These are phyloP conservation scores for Neopestalotiopsis sp. DNA, from an alignment of 2,329 filamentous ascomycete genomes.

Conservation along the genomic window DNA sequence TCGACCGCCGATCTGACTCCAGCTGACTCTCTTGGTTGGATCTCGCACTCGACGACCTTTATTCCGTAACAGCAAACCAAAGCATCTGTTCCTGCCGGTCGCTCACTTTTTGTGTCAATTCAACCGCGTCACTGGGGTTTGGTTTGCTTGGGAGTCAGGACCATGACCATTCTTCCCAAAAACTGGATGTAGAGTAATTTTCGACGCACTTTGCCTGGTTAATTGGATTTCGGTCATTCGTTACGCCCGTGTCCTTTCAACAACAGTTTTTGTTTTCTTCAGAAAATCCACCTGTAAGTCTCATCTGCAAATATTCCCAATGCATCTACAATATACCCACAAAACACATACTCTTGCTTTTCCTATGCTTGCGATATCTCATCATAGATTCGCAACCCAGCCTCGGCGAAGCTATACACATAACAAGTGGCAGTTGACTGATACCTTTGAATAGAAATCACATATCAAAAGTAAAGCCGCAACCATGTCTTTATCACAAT, in stretches of 20 bases:
- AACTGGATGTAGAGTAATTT: background rate
- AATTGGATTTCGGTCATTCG: background rate
- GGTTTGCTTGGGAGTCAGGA: background rate
- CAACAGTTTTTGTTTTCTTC: background rate
- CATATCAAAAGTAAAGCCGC: background rate
- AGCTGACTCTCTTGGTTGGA: background rate
- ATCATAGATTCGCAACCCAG: background rate
- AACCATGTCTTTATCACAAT: constrained; percentile 30
- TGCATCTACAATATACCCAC: too few relatives aligned
- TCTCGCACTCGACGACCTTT: background rate
- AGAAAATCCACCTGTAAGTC: background rate
- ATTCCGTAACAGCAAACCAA: background rate
- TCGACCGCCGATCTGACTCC: background rate
- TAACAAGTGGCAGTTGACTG: background rate
- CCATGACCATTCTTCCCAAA: constrained; percentile 1
- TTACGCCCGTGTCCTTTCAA: background rate
- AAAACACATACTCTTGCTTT: background rate
- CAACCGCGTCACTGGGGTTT: background rate
- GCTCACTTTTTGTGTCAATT: background rate
- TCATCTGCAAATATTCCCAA: background rate
- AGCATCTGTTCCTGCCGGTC: background rate
- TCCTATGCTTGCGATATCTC: background rate
- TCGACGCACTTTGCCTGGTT: background rate
- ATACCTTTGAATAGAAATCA: background rate
- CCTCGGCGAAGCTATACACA: background rate